Evolutionary conservation across 371 early-diverging fungal genomes (phyloP).

Genomic region (Batkoa obscura): DNA sequence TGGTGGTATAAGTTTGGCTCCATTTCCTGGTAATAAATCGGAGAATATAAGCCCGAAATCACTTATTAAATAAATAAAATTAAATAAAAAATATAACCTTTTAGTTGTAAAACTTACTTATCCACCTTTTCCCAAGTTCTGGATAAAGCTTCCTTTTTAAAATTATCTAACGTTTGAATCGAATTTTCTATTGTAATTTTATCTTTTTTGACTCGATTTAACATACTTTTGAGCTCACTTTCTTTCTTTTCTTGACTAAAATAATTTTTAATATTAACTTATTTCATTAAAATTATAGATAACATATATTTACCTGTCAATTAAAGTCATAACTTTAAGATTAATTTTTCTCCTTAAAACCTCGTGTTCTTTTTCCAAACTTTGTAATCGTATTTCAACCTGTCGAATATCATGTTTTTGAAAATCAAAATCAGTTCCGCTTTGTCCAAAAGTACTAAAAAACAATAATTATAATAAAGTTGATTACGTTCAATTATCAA

Average conservation of each 20-base stretch:
- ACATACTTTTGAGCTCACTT: conserved; percentile 56
- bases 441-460: conserved; percentile 51
- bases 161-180: conserved; percentile 65
- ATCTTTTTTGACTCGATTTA: conserved; percentile 74
- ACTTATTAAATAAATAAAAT: conserved; percentile 12
- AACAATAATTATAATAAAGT: not conserved
- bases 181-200: conserved; percentile 91
- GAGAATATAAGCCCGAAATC: conserved; percentile 94
- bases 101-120: conserved; percentile 21
- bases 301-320: conserved; percentile 43
- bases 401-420: conserved; percentile 42
- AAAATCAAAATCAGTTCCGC: conserved; percentile 66
- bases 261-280: not conserved
- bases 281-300: not conserved
- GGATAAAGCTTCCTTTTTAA: conserved; percentile 74
- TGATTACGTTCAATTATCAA: not conserved
- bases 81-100: not conserved
- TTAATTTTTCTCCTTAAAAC: conserved; percentile 73
- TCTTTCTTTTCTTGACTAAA: conserved; percentile 78
- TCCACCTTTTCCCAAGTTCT: conserved; percentile 84
- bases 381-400: conserved; percentile 40
- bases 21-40: conserved; percentile 80
- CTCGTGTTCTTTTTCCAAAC: conserved; percentile 50
- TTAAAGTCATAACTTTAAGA: conserved; percentile 83
- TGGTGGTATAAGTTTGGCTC: conserved; percentile 67